Conservation (phyloP, 805 yeast genomes). For the Candida bentonensis region DNA sequence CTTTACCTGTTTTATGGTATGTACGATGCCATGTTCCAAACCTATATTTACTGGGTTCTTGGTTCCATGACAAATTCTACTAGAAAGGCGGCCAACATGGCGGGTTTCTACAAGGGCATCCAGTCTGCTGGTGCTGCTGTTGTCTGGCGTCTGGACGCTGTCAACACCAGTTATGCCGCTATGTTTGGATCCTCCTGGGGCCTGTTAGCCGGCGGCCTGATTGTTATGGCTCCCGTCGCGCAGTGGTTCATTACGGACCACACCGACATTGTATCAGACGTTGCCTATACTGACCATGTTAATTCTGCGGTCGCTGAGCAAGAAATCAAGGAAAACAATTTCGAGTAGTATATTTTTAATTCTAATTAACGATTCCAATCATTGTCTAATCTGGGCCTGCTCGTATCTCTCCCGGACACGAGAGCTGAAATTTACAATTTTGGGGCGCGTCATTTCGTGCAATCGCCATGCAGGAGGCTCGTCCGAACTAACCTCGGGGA, state of each 20-base stretch:
- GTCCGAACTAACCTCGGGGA: neutral
- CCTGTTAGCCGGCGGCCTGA: conserved; percentile 31
- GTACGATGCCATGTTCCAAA: conserved; percentile 47
- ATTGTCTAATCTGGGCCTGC: neutral
- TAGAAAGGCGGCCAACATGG: conserved; percentile 39
- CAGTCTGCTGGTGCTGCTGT: conserved; percentile 54
- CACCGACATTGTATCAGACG: neutral
- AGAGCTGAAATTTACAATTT: neutral
- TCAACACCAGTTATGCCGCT: conserved; percentile 23
- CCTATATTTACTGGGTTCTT: conserved; percentile 42
- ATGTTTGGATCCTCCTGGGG: conserved; percentile 42
- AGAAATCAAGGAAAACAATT: neutral
- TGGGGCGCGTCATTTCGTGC: neutral
- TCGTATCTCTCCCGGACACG: neutral
- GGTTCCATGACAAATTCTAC: conserved; percentile 47
- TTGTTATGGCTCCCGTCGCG: conserved; percentile 19
- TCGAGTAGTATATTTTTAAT: neutral
- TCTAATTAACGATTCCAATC: neutral
- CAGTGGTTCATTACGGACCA: neutral
- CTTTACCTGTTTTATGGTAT: conserved; percentile 49
- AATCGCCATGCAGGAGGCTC: neutral
- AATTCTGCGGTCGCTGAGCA: neutral
- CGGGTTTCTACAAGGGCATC: conserved; percentile 49
- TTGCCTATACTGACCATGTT: neutral
- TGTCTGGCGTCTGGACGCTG: conserved; percentile 43